Percentiles rank a stretch among this genome's conserved stretches.
Conservation (phyloP, 1,284 basidiomycete genomes). For the Irpex sp. region DNA sequence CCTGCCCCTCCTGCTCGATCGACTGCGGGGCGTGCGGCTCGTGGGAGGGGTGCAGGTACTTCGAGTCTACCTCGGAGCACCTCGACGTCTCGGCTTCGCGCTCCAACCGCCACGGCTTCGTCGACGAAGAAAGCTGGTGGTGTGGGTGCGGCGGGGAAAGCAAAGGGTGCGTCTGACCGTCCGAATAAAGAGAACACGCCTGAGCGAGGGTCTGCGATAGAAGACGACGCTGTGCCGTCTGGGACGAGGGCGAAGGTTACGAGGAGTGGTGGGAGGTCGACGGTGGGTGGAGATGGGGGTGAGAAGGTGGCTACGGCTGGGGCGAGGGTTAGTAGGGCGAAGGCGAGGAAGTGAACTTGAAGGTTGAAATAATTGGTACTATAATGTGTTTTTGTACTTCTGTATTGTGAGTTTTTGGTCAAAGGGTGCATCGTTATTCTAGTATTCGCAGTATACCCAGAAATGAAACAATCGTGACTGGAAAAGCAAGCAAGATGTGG, state of each 20-base stretch:
- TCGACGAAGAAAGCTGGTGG: constrained; percentile 7
- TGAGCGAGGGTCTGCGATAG: constrained; percentile 18
- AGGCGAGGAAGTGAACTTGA: constrained; percentile 15
- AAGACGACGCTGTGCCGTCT: constrained; percentile 19
- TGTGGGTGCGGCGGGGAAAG: constrained; percentile 4
- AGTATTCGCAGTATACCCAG: no score
- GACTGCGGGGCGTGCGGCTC: constrained; percentile 1
- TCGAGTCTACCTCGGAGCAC: constrained; percentile 5
- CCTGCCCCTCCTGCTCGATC: constrained; percentile 11
- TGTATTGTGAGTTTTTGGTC: no score
- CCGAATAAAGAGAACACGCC: constrained; percentile 40
- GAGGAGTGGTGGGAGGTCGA: constrained; percentile 14
- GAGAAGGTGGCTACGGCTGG: constrained; percentile 9
- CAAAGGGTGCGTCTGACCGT: constrained; percentile 15
- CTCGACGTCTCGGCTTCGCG: neutral
- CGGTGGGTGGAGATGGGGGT: constrained; percentile 18
- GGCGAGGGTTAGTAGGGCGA: constrained; percentile 22
- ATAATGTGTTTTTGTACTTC: no score
- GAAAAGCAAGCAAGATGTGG: no score
- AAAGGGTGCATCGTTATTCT: no score
- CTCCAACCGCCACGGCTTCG: neutral
- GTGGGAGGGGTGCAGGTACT: neutral
- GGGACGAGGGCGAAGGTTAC: constrained; percentile 13
- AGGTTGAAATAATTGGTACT: neutral
- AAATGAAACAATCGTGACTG: no score